Percentiles rank a stretch among this genome's conserved stretches.
These are phyloP conservation scores for Backusella australiensis DNA, from an alignment of 192 early-diverging fungal genomes.

Conservation along the genomic window DNA sequence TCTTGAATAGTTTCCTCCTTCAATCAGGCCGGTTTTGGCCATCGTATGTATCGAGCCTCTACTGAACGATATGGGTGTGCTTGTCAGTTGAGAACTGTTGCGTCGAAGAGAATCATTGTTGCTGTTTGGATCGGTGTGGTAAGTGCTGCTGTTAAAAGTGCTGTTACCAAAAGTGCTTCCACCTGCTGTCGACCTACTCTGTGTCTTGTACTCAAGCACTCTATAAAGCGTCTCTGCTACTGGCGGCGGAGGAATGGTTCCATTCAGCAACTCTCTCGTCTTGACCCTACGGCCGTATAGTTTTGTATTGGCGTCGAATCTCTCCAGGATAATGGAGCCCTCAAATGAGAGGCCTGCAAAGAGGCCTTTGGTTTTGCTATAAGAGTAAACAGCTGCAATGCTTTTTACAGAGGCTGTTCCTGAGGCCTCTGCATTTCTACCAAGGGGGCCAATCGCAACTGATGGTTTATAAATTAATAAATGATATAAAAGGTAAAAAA, in stretches of 20 bases:
- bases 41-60: background rate
- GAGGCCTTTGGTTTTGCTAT: slow-evolving; percentile 86
- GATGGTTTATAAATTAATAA: background rate
- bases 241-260: slow-evolving; percentile 68
- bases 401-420: slow-evolving; percentile 63
- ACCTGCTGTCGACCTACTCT: background rate
- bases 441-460: slow-evolving; percentile 85
- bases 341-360: slow-evolving; percentile 74
- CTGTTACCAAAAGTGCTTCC: background rate
- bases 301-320: slow-evolving; percentile 93
- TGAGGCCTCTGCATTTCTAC: slow-evolving; percentile 81
- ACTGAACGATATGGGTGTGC: background rate
- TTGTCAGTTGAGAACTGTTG: background rate
- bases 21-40: slow-evolving; percentile 2
- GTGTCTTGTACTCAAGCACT: slow-evolving; percentile 48
- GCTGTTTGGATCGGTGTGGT: background rate
- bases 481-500: background rate
- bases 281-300: slow-evolving; percentile 84
- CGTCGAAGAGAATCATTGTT: background rate
- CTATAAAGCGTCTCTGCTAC: slow-evolving; percentile 75
- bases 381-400: slow-evolving; percentile 87
- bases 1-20: background rate
- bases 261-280: slow-evolving; percentile 80
- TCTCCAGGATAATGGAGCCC: slow-evolving; percentile 77
- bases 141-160: background rate